Conservation (phyloP, 176 grass and related monocot species). For the Metroxylon sagu region DNA sequence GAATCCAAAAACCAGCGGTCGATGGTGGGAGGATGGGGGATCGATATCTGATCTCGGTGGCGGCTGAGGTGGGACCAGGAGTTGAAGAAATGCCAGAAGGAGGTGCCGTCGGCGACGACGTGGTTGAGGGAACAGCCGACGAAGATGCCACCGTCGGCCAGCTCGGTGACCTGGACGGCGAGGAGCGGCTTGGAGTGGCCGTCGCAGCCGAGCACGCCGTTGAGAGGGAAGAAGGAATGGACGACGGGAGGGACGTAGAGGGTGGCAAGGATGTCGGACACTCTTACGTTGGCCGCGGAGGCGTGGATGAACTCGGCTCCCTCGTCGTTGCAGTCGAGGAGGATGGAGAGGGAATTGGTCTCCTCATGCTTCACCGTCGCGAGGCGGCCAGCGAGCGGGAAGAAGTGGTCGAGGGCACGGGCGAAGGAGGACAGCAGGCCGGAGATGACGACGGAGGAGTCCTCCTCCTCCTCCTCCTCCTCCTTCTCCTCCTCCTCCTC, state of each 20-base stretch:
- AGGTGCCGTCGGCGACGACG: constrained; percentile 82
- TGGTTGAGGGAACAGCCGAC: constrained; percentile 72
- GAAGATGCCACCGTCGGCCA: constrained; percentile 69
- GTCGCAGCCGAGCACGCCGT: constrained; percentile 65
- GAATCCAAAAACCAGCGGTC: no score
- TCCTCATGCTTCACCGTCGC: constrained; percentile 11
- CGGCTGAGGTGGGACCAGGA: constrained; percentile 69
- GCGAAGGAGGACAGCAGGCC: constrained; percentile 55
- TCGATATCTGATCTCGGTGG: background rate
- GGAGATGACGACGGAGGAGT: constrained; percentile 21
- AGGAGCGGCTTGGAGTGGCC: constrained; percentile 66
- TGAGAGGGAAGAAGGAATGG: constrained; percentile 70
- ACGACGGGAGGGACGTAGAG: constrained; percentile 27
- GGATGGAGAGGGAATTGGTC: constrained; percentile 26
- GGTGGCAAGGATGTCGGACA: constrained; percentile 39
- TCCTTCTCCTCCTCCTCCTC: no score
- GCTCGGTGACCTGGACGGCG: constrained; percentile 79
- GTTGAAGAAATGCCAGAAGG: constrained; percentile 93
- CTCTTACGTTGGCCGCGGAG: constrained; percentile 27
- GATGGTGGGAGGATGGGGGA: no score
- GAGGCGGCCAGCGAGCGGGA: constrained; percentile 68
- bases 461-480: no score
- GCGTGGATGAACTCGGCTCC: constrained; percentile 70
- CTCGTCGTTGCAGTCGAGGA: constrained; percentile 67
- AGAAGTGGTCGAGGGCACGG: constrained; percentile 39